Evolutionary conservation across 2,329 filamentous ascomycete species (phyloP), one percentile per base, ranked within the genome.

Genomic region (Penicillium vulpinum): DNA sequence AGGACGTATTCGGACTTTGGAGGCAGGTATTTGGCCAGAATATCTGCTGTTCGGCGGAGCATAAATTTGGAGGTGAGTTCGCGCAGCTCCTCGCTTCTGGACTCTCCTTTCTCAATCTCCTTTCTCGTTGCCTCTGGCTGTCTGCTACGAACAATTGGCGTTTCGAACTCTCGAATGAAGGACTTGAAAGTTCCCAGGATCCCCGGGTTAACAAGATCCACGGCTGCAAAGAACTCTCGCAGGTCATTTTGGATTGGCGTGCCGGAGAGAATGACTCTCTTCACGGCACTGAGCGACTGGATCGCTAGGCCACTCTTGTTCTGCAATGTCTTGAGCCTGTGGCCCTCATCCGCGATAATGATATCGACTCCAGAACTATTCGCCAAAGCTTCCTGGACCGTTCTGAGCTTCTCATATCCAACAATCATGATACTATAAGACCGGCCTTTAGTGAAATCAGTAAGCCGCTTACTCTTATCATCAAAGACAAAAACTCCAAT

Each of bases 371-470:
- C 83, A 53, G 77, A 73, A 7, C 84, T 85, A 65, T 84, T 84
- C 60, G 84, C 82, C 43, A 90, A 73, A 50, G 88, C 85, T 49
- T 86, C 85, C 60, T 88, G 84, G 1, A 90, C 83, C 5, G 80
- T 81, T 46, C 86, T 80, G 29, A 90, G 75, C 72, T 87, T 88
- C 70, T 90, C 88, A 66, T 90, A 90, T 1, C 88, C 88, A 56
- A 90, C 84, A 62, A 90, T 87, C 85, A 90, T 87, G 24, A 90
- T 80, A 62, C 82, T 87, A 67, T 89, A 90, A 24, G 81, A 81
- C 66, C 81, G 86, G 29, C 87, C 87, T 73, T 79, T 84, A 1
- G 87, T 90, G 67, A 90, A 90, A 67, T 89, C 85, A 1, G 83
- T 85, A 28, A 90, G 74, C 44, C 83, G 81, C 57, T 80, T 85